Evolutionary conservation across 73 alveolate genomes (phyloP), one percentile per base, ranked within the genome.

Genomic region (Halteria grandinella): DNA sequence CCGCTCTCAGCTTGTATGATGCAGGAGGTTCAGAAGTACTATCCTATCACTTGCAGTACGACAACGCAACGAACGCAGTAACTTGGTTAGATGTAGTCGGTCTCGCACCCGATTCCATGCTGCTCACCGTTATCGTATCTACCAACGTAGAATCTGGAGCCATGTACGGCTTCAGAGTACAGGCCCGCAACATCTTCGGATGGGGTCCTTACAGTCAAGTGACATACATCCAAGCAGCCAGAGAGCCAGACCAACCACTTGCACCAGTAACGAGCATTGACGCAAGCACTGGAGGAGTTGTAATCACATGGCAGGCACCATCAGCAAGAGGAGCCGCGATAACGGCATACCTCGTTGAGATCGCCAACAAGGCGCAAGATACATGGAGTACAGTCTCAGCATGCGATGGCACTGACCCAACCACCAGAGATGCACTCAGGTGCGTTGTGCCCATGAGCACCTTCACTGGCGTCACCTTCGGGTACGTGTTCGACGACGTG

Each of bases 361-460:
- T 76, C 24, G 62, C 8, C 55, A 54, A 15, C 12, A 32, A 4
- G 21, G 28, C 52, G n/a, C n/a, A n/a, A n/a, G 62, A 63, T 3
- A 11, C 62, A 0, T 54, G 63, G 74, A 4, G 1, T 0, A 41
- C 62, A n/a, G 27, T 3, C 24, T 54, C 85, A 34, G 1, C 31
- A 1, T 73, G 75, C 64, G 49, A 54, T 54, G 85, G 85, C 5
- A 12, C 75, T 17, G 17, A 32, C 1, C 36, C 44, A 36, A 24
- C 47, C 7, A 50, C 48, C 11, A 28, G 25, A 14, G 64, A 45
- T 1, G 40, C 15, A 3, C 55, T 57, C 31, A 27, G 28, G 31
- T 75, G 87, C 41, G 24, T 39, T 0, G 70, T 75, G 3, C 76
- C 87, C 0, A 75, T 75, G 87, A 48, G 44, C 17, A 17, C 17